Conservation (phyloP, 192 early-diverging fungal genomes). For the Linnemannia elongata region DNA sequence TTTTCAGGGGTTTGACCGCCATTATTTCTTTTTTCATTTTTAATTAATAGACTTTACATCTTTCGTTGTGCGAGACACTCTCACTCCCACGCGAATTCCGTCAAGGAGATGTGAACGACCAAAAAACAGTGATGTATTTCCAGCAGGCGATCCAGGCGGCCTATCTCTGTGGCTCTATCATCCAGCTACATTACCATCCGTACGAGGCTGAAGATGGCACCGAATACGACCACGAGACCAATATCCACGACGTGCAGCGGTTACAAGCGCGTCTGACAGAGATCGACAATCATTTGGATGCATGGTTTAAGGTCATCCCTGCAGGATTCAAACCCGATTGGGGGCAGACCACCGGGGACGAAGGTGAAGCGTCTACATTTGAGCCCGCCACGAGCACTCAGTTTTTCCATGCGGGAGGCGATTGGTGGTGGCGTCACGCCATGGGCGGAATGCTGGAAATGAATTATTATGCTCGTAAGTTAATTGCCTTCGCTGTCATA, state of each 20-base stretch:
- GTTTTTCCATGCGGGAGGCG: conserved; percentile 50
- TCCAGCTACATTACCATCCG: conserved; percentile 53
- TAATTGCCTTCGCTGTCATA: not conserved
- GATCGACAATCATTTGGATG: conserved; percentile 47
- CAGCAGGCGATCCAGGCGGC: conserved; percentile 46
- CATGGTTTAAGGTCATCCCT: conserved; percentile 37
- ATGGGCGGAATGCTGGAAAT: conserved; percentile 42
- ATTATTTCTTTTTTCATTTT: not conserved
- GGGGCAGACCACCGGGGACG: conserved; percentile 29
- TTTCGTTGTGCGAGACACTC: conserved; percentile 51
- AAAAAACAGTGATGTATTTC: conserved; percentile 27
- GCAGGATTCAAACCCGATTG: conserved; percentile 28
- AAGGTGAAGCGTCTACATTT: conserved; percentile 21
- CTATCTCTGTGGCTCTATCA: conserved; percentile 42
- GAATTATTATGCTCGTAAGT: conserved; percentile 49
- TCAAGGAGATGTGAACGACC: conserved; percentile 35
- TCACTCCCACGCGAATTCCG: conserved; percentile 48
- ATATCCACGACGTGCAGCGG: conserved; percentile 28
- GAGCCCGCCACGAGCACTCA: conserved; percentile 30
- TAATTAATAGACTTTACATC: conserved; percentile 43
- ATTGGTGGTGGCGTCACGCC: conserved; percentile 56
- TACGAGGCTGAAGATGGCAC: conserved; percentile 55
- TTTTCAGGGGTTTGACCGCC: not conserved
- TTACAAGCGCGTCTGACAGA: conserved; percentile 35
- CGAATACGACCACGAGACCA: conserved; percentile 46